These are phyloP conservation scores for Aurinia saxatilis DNA, from an alignment of 345 rosid genomes.

Conservation along the genomic window DNA sequence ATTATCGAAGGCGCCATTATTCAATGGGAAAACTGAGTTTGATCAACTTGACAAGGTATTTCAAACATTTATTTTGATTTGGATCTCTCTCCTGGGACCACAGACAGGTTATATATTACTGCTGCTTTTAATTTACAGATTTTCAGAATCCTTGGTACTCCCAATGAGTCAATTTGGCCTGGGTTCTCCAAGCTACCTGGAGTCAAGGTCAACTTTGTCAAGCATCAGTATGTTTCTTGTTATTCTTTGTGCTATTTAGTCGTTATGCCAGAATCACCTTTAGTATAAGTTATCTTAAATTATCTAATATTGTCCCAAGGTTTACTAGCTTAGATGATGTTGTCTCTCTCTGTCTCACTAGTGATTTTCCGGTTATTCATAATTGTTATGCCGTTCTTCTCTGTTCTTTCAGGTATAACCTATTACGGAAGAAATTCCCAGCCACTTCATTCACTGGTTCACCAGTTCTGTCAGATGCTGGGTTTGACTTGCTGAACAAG, in stretches of 20 bases:
- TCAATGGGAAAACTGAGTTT: conserved; percentile 90
- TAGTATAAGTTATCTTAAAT: conserved; percentile 39
- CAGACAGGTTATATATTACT: not conserved
- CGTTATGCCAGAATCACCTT: conserved; percentile 14
- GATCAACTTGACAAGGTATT: conserved; percentile 98
- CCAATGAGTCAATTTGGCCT: conserved; percentile 96
- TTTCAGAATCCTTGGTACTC: conserved; percentile 84
- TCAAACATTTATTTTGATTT: not conserved
- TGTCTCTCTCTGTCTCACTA: conserved; percentile 73
- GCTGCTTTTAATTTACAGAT: conserved; percentile 44
- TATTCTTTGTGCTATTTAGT: conserved; percentile 8
- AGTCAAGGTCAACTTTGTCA: conserved; percentile 94
- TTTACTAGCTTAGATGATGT: conserved; percentile 84
- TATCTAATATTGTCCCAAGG: conserved; percentile 68
- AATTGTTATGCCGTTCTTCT: conserved; percentile 32
- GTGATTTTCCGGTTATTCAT: conserved; percentile 39
- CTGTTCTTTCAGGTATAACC: conserved; percentile 80
- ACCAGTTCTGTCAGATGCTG: conserved; percentile 96
- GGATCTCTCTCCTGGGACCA: not conserved
- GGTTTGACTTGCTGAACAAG: conserved; percentile 91
- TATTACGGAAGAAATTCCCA: conserved; percentile 92
- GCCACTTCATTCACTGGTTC: conserved; percentile 95
- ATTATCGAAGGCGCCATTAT: conserved; percentile 76
- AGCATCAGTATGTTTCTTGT: conserved; percentile 78
- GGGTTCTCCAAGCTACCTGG: conserved; percentile 93